Evolutionary conservation across 805 yeast species (phyloP), one percentile per base, ranked within the genome.

Genomic region (Kazachstania bromeliacearum): DNA sequence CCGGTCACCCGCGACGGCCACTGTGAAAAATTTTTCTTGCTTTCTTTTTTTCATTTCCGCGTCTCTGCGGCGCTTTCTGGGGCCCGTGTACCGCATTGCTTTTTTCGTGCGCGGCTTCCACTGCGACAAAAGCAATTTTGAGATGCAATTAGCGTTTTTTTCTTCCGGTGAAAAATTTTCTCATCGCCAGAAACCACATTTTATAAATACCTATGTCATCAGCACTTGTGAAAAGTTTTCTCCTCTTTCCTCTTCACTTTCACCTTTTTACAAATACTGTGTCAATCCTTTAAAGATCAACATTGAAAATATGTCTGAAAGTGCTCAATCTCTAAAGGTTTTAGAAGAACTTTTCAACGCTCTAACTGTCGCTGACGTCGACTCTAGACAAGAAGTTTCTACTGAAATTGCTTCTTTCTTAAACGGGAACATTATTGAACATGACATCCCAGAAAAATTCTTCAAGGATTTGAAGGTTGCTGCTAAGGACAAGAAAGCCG

Each of bases 351-450:
- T 92, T 63, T 85, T 92, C 72, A 73, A 80, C 69, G 85, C 85
- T 74, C 77, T 92, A 61, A 68, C 89, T 62, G 85, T 92, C 64
- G 95, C 97, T 57, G 61, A 82, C 53, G 66, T 79, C 41, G 96
- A 85, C 57, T 79, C 77, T 62, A 78, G 88, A 65, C 78, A 75
- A 45, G 78, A 75, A 61, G 88, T 94, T 63, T 92, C 96, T 60
- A 64, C 81, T 57, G 85, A 84, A 63, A 84, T 92, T 57, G 77
- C 97, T 49, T 75, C 92, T 45, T 88, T 92, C 75, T 75, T 92
- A 67, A 89, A 89, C 70, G 94, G 96, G 53, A 84, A 89, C 61
- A 87, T 88, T 69, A 88, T 89, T 64, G 98, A 92, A 73, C 97
- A 92, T 68, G 97, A 89, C 70, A 92, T 87, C 51, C 97, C 99